Evolutionary conservation across 164 flowering plant genomes (phyloP).

Genomic region (Kingdonia uniflora): DNA sequence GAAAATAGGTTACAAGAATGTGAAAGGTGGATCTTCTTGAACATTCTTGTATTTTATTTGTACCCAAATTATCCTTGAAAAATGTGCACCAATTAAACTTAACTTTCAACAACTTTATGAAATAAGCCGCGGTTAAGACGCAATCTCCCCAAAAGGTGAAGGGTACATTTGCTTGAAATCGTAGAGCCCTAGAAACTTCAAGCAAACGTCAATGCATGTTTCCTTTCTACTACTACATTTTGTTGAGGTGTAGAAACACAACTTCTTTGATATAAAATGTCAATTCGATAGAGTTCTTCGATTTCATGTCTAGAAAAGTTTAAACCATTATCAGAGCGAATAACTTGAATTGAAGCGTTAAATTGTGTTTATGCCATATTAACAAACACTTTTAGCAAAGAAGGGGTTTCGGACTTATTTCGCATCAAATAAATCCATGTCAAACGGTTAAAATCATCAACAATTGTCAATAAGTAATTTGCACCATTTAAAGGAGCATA

Average conservation of each 20-base stretch:
- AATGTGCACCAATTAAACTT: no score
- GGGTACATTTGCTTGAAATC: neutral
- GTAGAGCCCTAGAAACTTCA: neutral
- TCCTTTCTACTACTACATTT: constrained; percentile 1
- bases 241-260: constrained; percentile 2
- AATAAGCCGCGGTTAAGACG: neutral
- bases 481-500: neutral
- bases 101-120: no score
- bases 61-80: no score
- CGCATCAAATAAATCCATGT: constrained; percentile 1
- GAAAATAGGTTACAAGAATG: no score
- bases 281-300: neutral
- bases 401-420: neutral
- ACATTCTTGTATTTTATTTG: no score
- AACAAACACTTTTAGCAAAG: neutral
- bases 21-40: no score
- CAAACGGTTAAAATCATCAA: neutral
- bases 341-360: neutral
- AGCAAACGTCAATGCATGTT: neutral
- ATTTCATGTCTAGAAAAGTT: neutral
- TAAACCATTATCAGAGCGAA: neutral
- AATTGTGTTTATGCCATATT: neutral
- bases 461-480: neutral
- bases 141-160: neutral
- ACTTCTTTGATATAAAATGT: neutral